A percentile compares a stretch with the other conserved stretches of the same genome.
phyloP scores from a whole-genome alignment of 768 basidiomycete genomes.

The Pulveroboletus sp. region DNA sequence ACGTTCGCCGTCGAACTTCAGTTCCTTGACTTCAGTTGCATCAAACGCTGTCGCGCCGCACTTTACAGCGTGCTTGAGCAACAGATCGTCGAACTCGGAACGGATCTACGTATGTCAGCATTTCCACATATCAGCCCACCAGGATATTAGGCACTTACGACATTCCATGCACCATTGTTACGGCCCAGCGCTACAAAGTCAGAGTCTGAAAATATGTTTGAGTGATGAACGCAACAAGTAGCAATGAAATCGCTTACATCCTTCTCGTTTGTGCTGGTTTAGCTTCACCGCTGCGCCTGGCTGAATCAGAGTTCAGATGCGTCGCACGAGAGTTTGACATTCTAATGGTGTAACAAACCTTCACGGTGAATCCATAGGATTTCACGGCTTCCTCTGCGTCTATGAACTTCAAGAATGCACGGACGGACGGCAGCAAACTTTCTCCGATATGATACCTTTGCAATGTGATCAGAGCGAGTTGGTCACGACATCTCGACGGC shows the following conservation, averaged over 20 bases:
- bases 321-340: neutral
- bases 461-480: no score
- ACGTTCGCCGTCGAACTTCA: constrained; percentile 1
- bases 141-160: neutral
- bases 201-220: neutral
- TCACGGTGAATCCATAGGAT: neutral
- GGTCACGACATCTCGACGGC: no score
- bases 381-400: neutral
- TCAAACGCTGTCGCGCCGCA: neutral
- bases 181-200: constrained; percentile 4
- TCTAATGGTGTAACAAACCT: neutral
- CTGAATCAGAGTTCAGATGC: neutral
- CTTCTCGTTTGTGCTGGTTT: constrained; percentile 14
- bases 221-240: neutral
- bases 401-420: neutral
- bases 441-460: no score
- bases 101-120: neutral
- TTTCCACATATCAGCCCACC: neutral
- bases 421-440: no score
- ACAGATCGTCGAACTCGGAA: constrained; percentile 4
- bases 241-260: neutral
- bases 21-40: constrained; percentile 2
- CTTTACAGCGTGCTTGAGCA: neutral
- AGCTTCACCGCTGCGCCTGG: constrained; percentile 10
- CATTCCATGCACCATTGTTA: constrained; percentile 6